A percentile compares a stretch with the other conserved stretches of the same genome.
Evolutionary conservation across 2,329 filamentous ascomycete species (phyloP).

Genomic region (Hypoxylon sp.): DNA sequence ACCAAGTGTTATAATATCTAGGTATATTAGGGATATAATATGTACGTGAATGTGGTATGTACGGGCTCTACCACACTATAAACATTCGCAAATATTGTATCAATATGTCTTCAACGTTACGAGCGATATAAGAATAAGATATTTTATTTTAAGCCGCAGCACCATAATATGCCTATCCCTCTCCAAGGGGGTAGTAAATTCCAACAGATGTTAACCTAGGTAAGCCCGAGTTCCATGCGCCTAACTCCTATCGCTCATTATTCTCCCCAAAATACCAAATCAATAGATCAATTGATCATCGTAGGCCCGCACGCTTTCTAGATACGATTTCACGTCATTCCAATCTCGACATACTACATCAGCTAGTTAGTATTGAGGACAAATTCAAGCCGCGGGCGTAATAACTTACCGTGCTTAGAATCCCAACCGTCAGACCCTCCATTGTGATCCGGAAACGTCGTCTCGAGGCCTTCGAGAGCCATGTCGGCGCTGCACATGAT

Average conservation of each 20-base stretch:
- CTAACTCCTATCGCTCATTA: conserved; percentile 24
- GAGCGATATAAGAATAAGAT: background rate
- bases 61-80: background rate
- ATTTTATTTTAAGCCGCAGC: background rate
- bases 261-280: conserved; percentile 11
- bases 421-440: conserved; percentile 64
- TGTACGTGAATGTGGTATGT: background rate
- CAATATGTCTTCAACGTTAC: conserved; percentile 3
- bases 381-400: background rate
- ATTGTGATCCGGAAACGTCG: conserved; percentile 64
- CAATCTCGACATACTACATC: conserved; percentile 61
- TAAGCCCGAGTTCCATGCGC: background rate
- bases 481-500: conserved; percentile 64
- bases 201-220: background rate
- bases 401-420: conserved; percentile 60
- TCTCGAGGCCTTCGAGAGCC: conserved; percentile 63
- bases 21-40: background rate
- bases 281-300: conserved; percentile 63
- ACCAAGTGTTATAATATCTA: too few species aligned
- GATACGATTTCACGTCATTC: conserved; percentile 59
- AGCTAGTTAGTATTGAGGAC: conserved; percentile 11
- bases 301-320: conserved; percentile 62
- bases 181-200: background rate
- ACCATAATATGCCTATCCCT: background rate
- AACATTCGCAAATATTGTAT: background rate